phyloP scores from a whole-genome alignment of 352 stramenopile genomes.

The Thalassiosira hispida region DNA sequence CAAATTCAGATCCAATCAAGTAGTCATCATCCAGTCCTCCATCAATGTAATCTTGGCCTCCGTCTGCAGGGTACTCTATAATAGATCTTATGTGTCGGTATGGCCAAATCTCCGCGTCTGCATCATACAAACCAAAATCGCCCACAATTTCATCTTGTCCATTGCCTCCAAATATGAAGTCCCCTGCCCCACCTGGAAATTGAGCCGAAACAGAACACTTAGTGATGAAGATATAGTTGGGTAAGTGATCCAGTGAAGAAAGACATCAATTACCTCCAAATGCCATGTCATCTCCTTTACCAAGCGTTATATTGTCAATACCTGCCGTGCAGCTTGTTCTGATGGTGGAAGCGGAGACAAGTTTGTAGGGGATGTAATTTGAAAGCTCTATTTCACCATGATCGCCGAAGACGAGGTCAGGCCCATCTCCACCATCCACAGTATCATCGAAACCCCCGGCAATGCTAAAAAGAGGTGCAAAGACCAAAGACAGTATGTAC shows the following conservation, averaged over 20 bases:
- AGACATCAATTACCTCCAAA: conserved; percentile 38
- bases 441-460: conserved; percentile 24
- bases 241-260: no score
- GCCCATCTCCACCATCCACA: conserved; percentile 12
- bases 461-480: conserved; percentile 17
- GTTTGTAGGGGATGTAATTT: conserved; percentile 20
- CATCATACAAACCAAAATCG: conserved; percentile 51
- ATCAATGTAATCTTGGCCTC: conserved; percentile 33
- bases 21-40: conserved; percentile 43
- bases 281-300: conserved; percentile 40
- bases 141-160: conserved; percentile 51
- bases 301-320: conserved; percentile 43
- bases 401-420: conserved; percentile 52
- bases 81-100: conserved; percentile 31
- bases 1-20: conserved; percentile 31
- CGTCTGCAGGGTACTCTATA: conserved; percentile 31
- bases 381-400: conserved; percentile 45
- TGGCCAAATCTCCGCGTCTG: conserved; percentile 8
- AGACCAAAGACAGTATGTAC: no score
- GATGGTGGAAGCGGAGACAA: conserved; percentile 30
- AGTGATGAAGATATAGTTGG: no score
- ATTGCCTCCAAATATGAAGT: conserved; percentile 42
- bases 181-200: conserved; percentile 1
- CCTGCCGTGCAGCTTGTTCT: conserved; percentile 28
- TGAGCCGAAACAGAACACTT: not conserved